Evolutionary conservation across 2,329 filamentous ascomycete genomes (phyloP).

Genomic region (Stemphylium beticola): DNA sequence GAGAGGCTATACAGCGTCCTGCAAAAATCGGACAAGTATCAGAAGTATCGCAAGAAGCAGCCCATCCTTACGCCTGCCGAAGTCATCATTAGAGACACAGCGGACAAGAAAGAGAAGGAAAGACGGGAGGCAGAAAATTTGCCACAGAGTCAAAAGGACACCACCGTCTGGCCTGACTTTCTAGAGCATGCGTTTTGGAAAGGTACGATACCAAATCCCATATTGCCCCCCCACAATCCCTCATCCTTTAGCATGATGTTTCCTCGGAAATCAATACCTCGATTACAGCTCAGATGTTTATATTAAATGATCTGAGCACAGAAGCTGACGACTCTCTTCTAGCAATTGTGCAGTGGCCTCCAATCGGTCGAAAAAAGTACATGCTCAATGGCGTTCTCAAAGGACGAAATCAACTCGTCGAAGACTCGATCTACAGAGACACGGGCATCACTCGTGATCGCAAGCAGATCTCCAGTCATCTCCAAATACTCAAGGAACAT

Average conservation of each 20-base stretch:
- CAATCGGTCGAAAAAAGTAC: conserved; percentile 63
- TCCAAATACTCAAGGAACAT: conserved; percentile 66
- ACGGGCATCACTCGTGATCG: conserved; percentile 61
- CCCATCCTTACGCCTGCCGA: conserved; percentile 28
- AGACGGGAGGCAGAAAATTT: conserved; percentile 20
- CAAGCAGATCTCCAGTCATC: conserved; percentile 69
- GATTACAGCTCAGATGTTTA: background rate
- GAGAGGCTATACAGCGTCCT: conserved; percentile 39
- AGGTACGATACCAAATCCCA: conserved; percentile 43
- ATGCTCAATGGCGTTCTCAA: conserved; percentile 58
- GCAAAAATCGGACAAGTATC: conserved; percentile 50
- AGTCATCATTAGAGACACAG: conserved; percentile 29
- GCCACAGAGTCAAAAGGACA: conserved; percentile 43
- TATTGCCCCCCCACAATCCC: no score
- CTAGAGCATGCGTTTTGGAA: conserved; percentile 57
- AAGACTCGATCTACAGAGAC: conserved; percentile 61
- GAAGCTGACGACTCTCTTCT: background rate
- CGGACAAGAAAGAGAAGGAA: conserved; percentile 22
- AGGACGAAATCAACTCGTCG: conserved; percentile 67
- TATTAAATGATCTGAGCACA: background rate
- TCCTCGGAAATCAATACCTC: background rate
- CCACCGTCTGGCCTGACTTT: conserved; percentile 54
- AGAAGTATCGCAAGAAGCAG: conserved; percentile 55
- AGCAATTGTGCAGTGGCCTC: conserved; percentile 58
- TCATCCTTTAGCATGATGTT: background rate